Evolutionary conservation across 176 grass and related monocot species (phyloP), one percentile per base, ranked within the genome.

Genomic region (Dendrocalamus sinicus): DNA sequence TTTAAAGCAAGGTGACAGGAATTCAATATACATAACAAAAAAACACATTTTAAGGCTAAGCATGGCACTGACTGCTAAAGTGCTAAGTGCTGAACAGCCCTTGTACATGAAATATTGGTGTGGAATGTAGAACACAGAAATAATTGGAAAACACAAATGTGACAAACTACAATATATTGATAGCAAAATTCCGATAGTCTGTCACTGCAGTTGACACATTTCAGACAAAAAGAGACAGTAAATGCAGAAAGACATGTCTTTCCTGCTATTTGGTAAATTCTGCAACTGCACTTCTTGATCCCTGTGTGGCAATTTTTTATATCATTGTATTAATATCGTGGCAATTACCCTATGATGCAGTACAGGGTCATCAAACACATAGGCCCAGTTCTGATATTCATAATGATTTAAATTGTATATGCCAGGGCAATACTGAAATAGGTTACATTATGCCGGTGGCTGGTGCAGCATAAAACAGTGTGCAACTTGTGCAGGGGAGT

Each of bases 71-170:
- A 75, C 40, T 76, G 17, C n/a, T 66, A 67, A 55, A 75, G 28
- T 76, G 17, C n/a, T 66, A 67, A 55, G 62, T 72, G 70, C 58
- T 45, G 74, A 73, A 65, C 13, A 44, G 11, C 16, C 12, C 26
- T 23, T 52, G 32, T 47, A 26, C 58, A 37, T 16, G 14, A 69
- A 50, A 78, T 44, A 57, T 24, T 59, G 43, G 5, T 13, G 15
- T 78, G 35, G 12, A 73, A 8, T 41, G 47, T 39, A 17, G 47
- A 54, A 69, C 63, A 78, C 7, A 84, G 13, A 73, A 66, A 80
- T 69, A 28, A 68, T 59, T 70, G 4, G 6, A 22, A 80, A 58
- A 68, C 17, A 69, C 10, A 79, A 65, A 43, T 37, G 6, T 57
- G 4, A 72, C 23, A 71, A 82, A 52, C 23, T 30, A 72, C 6